Evolutionary conservation across 2,329 filamentous ascomycete genomes (phyloP), one percentile per base, ranked within the genome.

Genomic region (Colletotrichum coccodes): DNA sequence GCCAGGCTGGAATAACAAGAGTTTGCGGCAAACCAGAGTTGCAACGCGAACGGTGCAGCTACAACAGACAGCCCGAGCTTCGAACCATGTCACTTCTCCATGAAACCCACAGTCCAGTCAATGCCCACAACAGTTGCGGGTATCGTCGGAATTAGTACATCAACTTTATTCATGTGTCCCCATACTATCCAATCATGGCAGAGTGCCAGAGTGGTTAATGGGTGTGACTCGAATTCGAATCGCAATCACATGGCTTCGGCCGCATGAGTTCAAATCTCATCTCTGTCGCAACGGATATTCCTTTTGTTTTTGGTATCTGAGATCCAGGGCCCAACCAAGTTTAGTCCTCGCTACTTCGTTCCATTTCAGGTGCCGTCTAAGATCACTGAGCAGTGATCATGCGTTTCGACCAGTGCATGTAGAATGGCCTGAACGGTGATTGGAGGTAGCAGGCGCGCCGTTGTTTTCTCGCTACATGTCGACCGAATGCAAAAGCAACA

Each of bases 191-290:
- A 36, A 34, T 18, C 44, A 40, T 23, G 62, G 62, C 62, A 60
- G 56, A 60, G 62, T 65, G 62, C 62, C 56, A 65, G 62, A 65
- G 62, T 65, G 62, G 62, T 65, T 60, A 65, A 60, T 65, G 56
- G 62, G 62, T 65, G 47, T 65, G 62, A 65, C 62, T 65, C 62
- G 62, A 65, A 65, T 60, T 40, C n/a, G n/a, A 34, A 26, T 60
- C 54, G 62, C 47, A 30, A 65, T 65, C 62, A 65, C 47, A 65
- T 65, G 62, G 62, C 62, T 65, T 65, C 62, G 62, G 62, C 62
- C 62, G 62, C 62, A 53, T 60, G 56, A 65, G 62, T 65, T 65
- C 62, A 60, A 60, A 65, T 65, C 56, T 65, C 56, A 60, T 65
- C 62, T 65, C 62, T 65, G 62, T 65, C 56, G 62, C 44, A 16